Evolutionary conservation across 2,329 filamentous ascomycete species (phyloP).

Genomic region (Cryphonectria nitschkei): DNA sequence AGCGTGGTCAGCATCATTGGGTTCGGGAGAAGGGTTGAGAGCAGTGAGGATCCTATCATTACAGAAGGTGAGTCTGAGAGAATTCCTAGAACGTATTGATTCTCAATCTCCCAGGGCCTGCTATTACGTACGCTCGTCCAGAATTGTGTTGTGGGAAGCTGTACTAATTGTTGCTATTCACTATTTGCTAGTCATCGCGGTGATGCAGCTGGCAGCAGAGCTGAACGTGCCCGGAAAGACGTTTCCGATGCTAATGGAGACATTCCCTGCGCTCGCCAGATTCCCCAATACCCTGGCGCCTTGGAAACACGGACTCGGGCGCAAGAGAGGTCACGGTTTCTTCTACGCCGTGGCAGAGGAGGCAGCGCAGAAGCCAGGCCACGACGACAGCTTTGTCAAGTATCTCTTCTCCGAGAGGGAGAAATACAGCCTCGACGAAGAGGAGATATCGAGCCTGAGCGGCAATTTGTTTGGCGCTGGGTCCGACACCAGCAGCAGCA

Average conservation of each 20-base stretch:
- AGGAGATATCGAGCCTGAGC: slow-evolving; percentile 50
- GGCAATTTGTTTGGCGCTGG: slow-evolving; percentile 54
- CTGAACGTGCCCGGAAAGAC: slow-evolving; percentile 57
- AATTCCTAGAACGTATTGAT: no score
- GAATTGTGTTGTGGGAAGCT: no score
- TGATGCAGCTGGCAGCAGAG: slow-evolving; percentile 61
- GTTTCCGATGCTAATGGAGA: slow-evolving; percentile 62
- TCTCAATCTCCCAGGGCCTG: no score
- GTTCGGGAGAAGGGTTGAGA: slow-evolving; percentile 56
- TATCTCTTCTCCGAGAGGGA: slow-evolving; percentile 51
- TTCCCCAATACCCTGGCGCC: slow-evolving; percentile 54
- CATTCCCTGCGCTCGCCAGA: slow-evolving; percentile 52
- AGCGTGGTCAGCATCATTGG: slow-evolving; percentile 60
- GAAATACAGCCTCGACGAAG: slow-evolving; percentile 48
- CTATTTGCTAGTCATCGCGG: slow-evolving; percentile 48
- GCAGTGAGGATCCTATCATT: slow-evolving; percentile 58
- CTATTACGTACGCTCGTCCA: no score
- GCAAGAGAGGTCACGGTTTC: slow-evolving; percentile 52
- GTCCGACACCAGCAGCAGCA: slow-evolving; percentile 53
- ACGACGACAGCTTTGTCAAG: slow-evolving; percentile 48
- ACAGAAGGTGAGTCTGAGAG: slow-evolving; percentile 44
- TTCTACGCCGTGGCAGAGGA: slow-evolving; percentile 57
- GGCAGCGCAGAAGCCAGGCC: slow-evolving; percentile 44
- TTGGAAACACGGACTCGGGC: slow-evolving; percentile 54
- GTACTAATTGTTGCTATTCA: neutral